Percentiles rank a stretch among this genome's conserved stretches.
Conservation (phyloP, 306 rosid genomes). For the cucumber (Cucumis sativus) region Cucumber_9930_V3 NC_026657.2:3679001-3679500, state of each 20-base stretch:
- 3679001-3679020: slow-evolving; percentile 41
- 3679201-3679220: slow-evolving; percentile 59
- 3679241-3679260: background rate
- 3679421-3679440: background rate
- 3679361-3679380: background rate
- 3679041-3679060: no score
- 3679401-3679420: background rate
- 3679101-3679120: background rate
- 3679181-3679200: slow-evolving; percentile 78
- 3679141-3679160: background rate
- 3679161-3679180: slow-evolving; percentile 75
- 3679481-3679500: slow-evolving; percentile 51
- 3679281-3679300: background rate
- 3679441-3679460: slow-evolving; percentile 5
- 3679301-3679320: background rate
- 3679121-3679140: background rate
- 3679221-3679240: slow-evolving; percentile 66
- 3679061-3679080: no score
- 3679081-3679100: background rate
- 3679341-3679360: no score
- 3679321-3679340: no score
- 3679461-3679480: slow-evolving; percentile 44
- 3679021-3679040: slow-evolving; percentile 80
- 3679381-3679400: background rate
- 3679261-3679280: background rate